Conservation (phyloP, 1,284 basidiomycete genomes). For the Rhodotorula sp. region DNA sequence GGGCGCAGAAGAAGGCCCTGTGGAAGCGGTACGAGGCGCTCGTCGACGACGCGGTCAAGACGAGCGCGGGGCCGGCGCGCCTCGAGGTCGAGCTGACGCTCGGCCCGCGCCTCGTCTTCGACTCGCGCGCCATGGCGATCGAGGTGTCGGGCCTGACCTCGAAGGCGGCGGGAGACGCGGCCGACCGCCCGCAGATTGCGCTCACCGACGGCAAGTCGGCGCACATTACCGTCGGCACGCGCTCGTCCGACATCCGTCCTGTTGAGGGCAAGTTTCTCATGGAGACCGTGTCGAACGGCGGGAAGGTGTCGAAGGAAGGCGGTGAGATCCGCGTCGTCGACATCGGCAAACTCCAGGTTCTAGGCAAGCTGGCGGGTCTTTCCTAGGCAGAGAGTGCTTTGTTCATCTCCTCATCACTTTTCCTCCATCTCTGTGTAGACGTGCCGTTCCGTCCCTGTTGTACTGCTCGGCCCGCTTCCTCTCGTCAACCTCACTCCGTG, state of each 20-base stretch:
- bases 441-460: no score
- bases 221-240: constrained; percentile 89
- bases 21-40: constrained; percentile 30
- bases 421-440: neutral
- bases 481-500: no score
- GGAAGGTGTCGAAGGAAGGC: constrained; percentile 35
- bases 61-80: constrained; percentile 26
- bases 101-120: constrained; percentile 65
- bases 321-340: constrained; percentile 29
- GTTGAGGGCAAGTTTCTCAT: constrained; percentile 73
- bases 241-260: constrained; percentile 59
- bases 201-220: constrained; percentile 29
- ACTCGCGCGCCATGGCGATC: constrained; percentile 73
- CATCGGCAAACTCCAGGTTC: constrained; percentile 27
- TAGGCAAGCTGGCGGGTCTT: constrained; percentile 38
- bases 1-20: constrained; percentile 50
- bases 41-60: constrained; percentile 2
- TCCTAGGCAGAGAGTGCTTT: neutral
- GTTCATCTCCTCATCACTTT: neutral
- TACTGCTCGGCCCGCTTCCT: no score
- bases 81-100: constrained; percentile 65
- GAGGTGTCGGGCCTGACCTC: constrained; percentile 49
- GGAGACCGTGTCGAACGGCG: constrained; percentile 59
- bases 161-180: constrained; percentile 5
- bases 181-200: constrained; percentile 23